Conservation (phyloP, 176 grass and related monocot species). For the barley (Hordeum vulgare) region MorexV3_pseudomolecules_assembly NC_058520.1:404313198-404313697, state of each 20-base stretch:
- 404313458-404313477: neutral
- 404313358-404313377: too few species aligned
- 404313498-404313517: neutral
- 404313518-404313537: constrained; percentile 7
- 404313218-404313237: constrained; percentile 87
- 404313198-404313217: constrained; percentile 98
- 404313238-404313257: constrained; percentile 95
- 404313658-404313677: constrained; percentile 9
- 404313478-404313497: neutral
- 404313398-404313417: neutral
- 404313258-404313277: constrained; percentile 89
- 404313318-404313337: neutral
- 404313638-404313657: constrained; percentile 19
- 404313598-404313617: neutral
- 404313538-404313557: neutral
- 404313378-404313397: constrained; percentile 1
- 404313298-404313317: constrained; percentile 96
- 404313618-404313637: constrained; percentile 7
- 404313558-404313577: too few species aligned
- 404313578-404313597: neutral
- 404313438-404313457: neutral
- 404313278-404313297: constrained; percentile 79
- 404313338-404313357: constrained; percentile 3
- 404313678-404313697: neutral
- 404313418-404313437: neutral